Base-by-base conservation (phyloP, 2,329 filamentous ascomycete genomes). In the Penicillium sp. region DNA sequence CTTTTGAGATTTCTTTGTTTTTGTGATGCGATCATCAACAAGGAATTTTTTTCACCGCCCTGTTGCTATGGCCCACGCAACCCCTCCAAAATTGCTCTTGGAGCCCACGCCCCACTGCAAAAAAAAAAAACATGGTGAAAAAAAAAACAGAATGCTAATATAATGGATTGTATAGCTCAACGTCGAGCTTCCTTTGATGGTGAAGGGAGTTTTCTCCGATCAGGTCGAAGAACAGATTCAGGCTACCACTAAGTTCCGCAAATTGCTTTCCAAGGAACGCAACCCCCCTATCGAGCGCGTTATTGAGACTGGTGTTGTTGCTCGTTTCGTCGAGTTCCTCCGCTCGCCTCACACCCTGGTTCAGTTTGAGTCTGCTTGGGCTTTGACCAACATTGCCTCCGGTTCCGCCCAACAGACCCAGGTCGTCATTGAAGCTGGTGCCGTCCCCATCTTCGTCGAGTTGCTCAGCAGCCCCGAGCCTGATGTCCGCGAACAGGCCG, bases 211-310 rank as follows among this genome's bases (percentile, higher is more conserved):
- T 70, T 97, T 99, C 80, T 99, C 94, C 61, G 93, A 99, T 62
- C 91, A 97, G 78, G 97, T 99, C 77, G 94, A 99, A 73, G 84
- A 89, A 66, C 94, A 99, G 78, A 99, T 99, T 67, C 87, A 93
- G 78, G 91, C 93, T 55, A 99, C 94, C 27, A 99, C 94, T 66
- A 97, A 96, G 77, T 99, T 99, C 83, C 84, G 94, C 74, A 99
- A 99, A 83, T 84, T 99, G 39, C 82, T 99, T 27, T 97, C 91
- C 64, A 99, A 99, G 81, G 94, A 99, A 81, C 90, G 94, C 72
- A 99, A 99, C 80, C 94, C 94, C 43, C 94, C 94, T 42, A 99
- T 99, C 73, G 94, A 99, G 80, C 91, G 95, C 73, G 94, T 99
- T 66, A 99, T 99, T 78, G 96, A 97, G 84, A 97, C 94, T 56